These are phyloP conservation scores for Tylopilus subfusipes DNA, from an alignment of 768 basidiomycete genomes.

Conservation along the genomic window DNA sequence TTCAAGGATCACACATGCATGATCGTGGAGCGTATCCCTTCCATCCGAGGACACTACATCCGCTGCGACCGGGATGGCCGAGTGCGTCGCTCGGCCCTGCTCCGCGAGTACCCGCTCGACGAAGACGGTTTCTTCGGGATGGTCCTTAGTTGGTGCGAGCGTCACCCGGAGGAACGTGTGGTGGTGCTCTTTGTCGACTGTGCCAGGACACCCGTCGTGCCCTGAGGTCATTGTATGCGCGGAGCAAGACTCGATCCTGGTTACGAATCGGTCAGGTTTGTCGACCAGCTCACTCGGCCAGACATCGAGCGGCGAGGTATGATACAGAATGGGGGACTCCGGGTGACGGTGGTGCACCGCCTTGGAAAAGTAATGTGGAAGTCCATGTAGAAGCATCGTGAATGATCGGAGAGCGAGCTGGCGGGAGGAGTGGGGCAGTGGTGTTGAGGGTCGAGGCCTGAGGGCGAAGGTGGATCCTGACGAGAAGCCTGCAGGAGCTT, in stretches of 20 bases:
- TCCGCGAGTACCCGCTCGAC: conserved; percentile 9
- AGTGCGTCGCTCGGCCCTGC: not conserved
- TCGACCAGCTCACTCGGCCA: conserved; percentile 5
- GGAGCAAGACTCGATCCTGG: conserved; percentile 4
- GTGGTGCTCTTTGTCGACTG: conserved; percentile 4
- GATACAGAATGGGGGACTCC: conserved; percentile 2
- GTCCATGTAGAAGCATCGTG: not conserved
- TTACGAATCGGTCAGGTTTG: conserved; percentile 7
- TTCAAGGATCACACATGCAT: conserved; percentile 11
- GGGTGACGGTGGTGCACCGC: conserved; percentile 3
- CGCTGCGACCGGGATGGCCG: conserved; percentile 4
- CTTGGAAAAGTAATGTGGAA: conserved; percentile 10
- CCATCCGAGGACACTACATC: not conserved
- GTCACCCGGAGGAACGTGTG: conserved; percentile 11
- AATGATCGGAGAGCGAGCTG: not conserved
- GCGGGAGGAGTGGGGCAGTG: too few species aligned
- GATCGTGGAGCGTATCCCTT: conserved; percentile 7
- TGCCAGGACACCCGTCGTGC: not conserved
- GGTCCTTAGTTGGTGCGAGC: not conserved
- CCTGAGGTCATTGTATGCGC: conserved; percentile 4
- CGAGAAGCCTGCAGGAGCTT: not conserved
- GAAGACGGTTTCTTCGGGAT: conserved; percentile 5
- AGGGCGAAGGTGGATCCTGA: not conserved
- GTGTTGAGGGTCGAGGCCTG: not conserved
- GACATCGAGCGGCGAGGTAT: conserved; percentile 6